These are phyloP conservation scores for Penicillium sp. DNA, from an alignment of 2,329 filamentous ascomycete genomes.

Conservation along the genomic window DNA sequence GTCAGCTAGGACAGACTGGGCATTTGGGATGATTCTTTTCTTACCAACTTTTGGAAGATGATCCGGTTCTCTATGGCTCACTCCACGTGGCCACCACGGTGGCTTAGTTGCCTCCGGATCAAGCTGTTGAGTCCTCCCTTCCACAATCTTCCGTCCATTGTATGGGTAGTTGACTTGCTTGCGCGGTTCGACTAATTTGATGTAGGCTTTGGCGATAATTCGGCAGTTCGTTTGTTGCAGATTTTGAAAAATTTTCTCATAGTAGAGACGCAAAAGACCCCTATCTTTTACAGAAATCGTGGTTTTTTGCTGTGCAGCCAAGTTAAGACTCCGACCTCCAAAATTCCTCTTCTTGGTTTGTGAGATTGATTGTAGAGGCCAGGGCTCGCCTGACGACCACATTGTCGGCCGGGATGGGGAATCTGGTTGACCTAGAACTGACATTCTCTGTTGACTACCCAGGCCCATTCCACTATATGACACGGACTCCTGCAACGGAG, in stretches of 20 bases:
- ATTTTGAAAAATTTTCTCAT: slow-evolving; percentile 34
- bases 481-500: slow-evolving; percentile 4
- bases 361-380: neutral
- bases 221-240: slow-evolving; percentile 39
- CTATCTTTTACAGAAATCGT: slow-evolving; percentile 26
- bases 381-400: slow-evolving; percentile 14
- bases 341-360: slow-evolving; percentile 7
- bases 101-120: slow-evolving; percentile 36
- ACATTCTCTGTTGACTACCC: slow-evolving; percentile 1
- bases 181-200: slow-evolving; percentile 38
- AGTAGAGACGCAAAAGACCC: slow-evolving; percentile 29
- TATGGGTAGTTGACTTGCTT: slow-evolving; percentile 40
- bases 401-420: slow-evolving; percentile 4
- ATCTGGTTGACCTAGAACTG: neutral
- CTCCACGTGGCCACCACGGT: slow-evolving; percentile 35
- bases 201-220: slow-evolving; percentile 35
- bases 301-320: slow-evolving; percentile 24
- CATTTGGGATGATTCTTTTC: neutral
- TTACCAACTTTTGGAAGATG: slow-evolving; percentile 35
- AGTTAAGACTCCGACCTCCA: slow-evolving; percentile 15
- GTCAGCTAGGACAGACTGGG: neutral
- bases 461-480: neutral
- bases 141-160: slow-evolving; percentile 36
- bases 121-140: slow-evolving; percentile 30
- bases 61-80: slow-evolving; percentile 36